Evolutionary conservation across 2,329 filamentous ascomycete species (phyloP).

Genomic region (Aspergillus sp.): DNA sequence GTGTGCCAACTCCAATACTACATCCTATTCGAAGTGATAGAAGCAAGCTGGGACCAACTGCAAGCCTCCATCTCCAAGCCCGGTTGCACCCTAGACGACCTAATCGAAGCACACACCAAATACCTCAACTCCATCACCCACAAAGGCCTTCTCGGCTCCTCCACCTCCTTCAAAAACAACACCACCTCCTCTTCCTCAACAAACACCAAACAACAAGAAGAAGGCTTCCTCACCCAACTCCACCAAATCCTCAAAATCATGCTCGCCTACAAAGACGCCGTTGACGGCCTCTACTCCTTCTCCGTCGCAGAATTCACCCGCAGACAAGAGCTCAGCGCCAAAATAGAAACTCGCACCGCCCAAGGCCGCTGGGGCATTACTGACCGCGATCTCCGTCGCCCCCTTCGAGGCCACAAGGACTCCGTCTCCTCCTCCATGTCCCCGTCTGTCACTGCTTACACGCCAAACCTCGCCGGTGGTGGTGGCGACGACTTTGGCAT

Average conservation of each 20-base stretch:
- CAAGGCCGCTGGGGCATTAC: conserved; percentile 65
- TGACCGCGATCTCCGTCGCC: conserved; percentile 52
- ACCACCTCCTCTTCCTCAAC: conserved; percentile 35
- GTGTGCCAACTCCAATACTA: conserved; percentile 97
- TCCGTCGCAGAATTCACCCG: conserved; percentile 91
- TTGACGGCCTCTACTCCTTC: conserved; percentile 93
- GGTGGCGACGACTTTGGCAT: conserved; percentile 32
- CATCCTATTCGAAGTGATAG: conserved; percentile 97
- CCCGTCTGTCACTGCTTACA: conserved; percentile 28
- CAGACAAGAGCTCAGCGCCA: conserved; percentile 80
- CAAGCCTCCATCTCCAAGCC: conserved; percentile 80
- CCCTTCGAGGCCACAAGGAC: conserved; percentile 29
- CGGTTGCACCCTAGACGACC: conserved; percentile 87
- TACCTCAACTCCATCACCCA: conserved; percentile 95
- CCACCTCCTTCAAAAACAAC: conserved; percentile 37
- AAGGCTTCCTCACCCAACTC: conserved; percentile 85
- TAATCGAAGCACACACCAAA: conserved; percentile 85
- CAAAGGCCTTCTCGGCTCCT: conserved; percentile 85
- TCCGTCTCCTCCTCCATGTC: conserved; percentile 30
- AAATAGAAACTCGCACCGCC: conserved; percentile 67
- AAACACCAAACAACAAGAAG: conserved; percentile 54
- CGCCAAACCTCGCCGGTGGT: conserved; percentile 24
- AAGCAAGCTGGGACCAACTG: conserved; percentile 90
- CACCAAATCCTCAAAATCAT: conserved; percentile 92
- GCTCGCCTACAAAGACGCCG: conserved; percentile 88